Evolutionary conservation across 2,329 filamentous ascomycete genomes (phyloP).

Genomic region (Arachnomyces sp.): DNA sequence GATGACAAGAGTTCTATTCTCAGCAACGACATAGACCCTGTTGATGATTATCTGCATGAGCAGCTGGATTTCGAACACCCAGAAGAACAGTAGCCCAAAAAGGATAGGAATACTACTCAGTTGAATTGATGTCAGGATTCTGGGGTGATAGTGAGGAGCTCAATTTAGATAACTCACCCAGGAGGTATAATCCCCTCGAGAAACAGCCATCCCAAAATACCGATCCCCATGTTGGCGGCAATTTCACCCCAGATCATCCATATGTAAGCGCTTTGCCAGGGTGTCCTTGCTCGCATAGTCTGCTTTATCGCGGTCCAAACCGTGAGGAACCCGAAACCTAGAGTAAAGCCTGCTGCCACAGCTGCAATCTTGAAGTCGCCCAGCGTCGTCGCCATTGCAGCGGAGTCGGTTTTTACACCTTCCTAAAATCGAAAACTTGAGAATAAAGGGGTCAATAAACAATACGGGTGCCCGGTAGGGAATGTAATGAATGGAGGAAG

Average conservation of each 20-base stretch:
- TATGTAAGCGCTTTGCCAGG: conserved; percentile 35
- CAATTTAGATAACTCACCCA: conserved; percentile 15
- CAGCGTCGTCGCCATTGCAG: conserved; percentile 10
- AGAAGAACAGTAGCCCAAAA: conserved; percentile 5
- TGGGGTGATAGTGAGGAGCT: no score
- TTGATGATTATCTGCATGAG: conserved; percentile 11
- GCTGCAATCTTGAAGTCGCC: conserved; percentile 23
- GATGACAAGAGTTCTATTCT: conserved; percentile 15
- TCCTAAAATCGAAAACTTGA: no score
- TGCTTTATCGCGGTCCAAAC: conserved; percentile 31
- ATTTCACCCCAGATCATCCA: conserved; percentile 45
- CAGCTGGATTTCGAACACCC: conserved; percentile 7
- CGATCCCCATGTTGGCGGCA: conserved; percentile 35
- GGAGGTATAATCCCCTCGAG: conserved; percentile 25
- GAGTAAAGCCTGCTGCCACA: conserved; percentile 32
- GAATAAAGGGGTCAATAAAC: no score
- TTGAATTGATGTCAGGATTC: neutral
- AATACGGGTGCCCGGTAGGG: no score
- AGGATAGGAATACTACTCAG: conserved; percentile 5
- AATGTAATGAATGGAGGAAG: no score
- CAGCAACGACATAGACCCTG: conserved; percentile 6
- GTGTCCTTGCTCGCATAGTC: conserved; percentile 22
- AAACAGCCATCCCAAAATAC: conserved; percentile 31
- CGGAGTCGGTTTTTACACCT: no score
- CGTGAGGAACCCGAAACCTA: conserved; percentile 36